Conservation (phyloP, 192 early-diverging fungal genomes). For the Backusella macrospora region DNA sequence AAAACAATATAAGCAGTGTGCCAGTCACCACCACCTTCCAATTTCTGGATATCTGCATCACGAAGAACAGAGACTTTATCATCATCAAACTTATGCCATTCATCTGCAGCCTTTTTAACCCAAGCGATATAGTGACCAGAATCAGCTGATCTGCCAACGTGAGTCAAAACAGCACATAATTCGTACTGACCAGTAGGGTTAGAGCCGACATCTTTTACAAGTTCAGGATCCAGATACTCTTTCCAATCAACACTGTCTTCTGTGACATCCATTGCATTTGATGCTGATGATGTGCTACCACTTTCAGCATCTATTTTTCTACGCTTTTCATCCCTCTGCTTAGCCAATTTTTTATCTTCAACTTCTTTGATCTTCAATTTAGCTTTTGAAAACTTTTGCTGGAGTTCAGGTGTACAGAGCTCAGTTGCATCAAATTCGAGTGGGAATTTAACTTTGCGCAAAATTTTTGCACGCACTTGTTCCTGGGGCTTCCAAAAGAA, state of each 20-base stretch:
- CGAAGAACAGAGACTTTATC: constrained; percentile 87
- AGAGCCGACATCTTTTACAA: constrained; percentile 79
- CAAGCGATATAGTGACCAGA: constrained; percentile 97
- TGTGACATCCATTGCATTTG: constrained; percentile 12
- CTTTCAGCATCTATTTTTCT: constrained; percentile 33
- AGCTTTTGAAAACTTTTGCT: constrained; percentile 68
- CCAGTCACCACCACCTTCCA: constrained; percentile 91
- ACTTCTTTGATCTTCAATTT: constrained; percentile 69
- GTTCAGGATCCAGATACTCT: constrained; percentile 64
- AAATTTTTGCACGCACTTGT: constrained; percentile 86
- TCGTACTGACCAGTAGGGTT: constrained; percentile 93
- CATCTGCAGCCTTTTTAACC: constrained; percentile 74
- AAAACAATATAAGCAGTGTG: constrained; percentile 88
- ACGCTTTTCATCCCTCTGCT: constrained; percentile 54
- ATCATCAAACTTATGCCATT: constrained; percentile 94
- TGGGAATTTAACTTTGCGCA: constrained; percentile 95
- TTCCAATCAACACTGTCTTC: constrained; percentile 37
- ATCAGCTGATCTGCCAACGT: constrained; percentile 91
- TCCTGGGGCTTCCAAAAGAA: constrained; percentile 94
- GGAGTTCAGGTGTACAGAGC: constrained; percentile 84
- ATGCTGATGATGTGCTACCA: constrained; percentile 13
- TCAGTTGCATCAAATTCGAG: constrained; percentile 87
- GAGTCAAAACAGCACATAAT: constrained; percentile 90
- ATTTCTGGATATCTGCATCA: constrained; percentile 85
- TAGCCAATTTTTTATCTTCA: constrained; percentile 66